Evolutionary conservation across 106 monocot genomes (phyloP).

Genomic region (Dendrobium officinale): DNA sequence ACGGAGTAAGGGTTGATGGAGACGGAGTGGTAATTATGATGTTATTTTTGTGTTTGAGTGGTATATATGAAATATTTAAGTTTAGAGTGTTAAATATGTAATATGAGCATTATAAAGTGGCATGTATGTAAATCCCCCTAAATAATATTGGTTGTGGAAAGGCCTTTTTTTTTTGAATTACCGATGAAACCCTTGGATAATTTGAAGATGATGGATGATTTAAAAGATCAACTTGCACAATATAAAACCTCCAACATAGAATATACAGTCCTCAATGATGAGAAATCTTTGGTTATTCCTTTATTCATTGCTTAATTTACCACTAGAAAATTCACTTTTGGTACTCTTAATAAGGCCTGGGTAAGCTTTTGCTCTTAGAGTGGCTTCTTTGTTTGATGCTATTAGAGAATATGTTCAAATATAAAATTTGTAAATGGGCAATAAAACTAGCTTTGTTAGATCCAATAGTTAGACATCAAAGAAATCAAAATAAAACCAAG

Average conservation of each 20-base stretch:
- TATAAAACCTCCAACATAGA: background rate
- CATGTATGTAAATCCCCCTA: no score
- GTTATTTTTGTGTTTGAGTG: no score
- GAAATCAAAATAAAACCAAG: background rate
- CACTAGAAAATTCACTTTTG: background rate
- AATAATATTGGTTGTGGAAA: no score
- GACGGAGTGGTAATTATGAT: no score
- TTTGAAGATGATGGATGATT: background rate
- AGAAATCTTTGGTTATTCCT: background rate
- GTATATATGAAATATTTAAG: no score
- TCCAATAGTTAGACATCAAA: background rate
- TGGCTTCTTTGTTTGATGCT: background rate
- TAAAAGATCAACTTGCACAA: background rate
- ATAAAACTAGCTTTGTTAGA: background rate
- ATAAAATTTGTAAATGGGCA: background rate
- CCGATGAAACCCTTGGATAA: background rate
- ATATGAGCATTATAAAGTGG: no score
- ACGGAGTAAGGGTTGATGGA: no score
- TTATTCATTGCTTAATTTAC: background rate
- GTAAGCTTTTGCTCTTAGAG: no score
- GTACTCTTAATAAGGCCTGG: background rate
- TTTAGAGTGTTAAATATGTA: no score
- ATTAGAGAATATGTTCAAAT: background rate
- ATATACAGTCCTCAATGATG: background rate
- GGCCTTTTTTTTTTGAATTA: background rate